Conservation (phyloP, 495 filamentous ascomycete species). For the Platismatia glauca region DNA sequence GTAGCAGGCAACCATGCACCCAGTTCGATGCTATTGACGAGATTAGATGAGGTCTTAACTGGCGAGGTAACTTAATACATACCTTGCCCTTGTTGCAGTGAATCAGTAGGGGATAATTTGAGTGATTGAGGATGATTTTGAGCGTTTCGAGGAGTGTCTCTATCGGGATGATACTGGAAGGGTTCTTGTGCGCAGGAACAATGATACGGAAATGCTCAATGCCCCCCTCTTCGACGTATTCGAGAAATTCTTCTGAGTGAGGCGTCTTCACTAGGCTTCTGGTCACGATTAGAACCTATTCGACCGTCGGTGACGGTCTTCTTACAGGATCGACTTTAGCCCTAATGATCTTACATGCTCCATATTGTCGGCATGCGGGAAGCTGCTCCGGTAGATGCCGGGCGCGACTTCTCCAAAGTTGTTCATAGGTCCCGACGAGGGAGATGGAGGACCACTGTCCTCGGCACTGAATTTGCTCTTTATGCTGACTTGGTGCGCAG, state of each 20-base stretch:
- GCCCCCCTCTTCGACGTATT: conserved; percentile 51
- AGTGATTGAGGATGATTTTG: conserved; percentile 50
- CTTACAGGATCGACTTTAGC: conserved; percentile 68
- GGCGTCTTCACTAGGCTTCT: conserved; percentile 71
- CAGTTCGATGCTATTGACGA: conserved; percentile 60
- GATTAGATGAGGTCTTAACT: conserved; percentile 1
- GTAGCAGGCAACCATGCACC: conserved; percentile 66
- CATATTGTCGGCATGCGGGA: conserved; percentile 56
- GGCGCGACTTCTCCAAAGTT: conserved; percentile 61
- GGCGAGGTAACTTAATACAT: conserved; percentile 19
- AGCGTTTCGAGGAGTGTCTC: conserved; percentile 55
- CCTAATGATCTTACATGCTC: conserved; percentile 52
- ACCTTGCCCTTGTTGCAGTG: conserved; percentile 89
- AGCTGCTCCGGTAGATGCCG: conserved; percentile 70
- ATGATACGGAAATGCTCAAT: conserved; percentile 62
- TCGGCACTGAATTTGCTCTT: conserved; percentile 18
- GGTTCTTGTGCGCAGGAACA: conserved; percentile 70
- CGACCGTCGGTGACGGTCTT: conserved; percentile 9
- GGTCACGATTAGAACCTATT: conserved; percentile 13
- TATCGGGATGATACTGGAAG: conserved; percentile 40
- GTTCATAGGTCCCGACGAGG: conserved; percentile 35
- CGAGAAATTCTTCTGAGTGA: conserved; percentile 44
- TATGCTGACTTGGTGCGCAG: background rate
- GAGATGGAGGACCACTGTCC: conserved; percentile 23
- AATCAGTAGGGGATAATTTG: conserved; percentile 67